Base-by-base conservation (phyloP, 2,329 filamentous ascomycete species). In the Aspergillus phoenicis region DNA sequence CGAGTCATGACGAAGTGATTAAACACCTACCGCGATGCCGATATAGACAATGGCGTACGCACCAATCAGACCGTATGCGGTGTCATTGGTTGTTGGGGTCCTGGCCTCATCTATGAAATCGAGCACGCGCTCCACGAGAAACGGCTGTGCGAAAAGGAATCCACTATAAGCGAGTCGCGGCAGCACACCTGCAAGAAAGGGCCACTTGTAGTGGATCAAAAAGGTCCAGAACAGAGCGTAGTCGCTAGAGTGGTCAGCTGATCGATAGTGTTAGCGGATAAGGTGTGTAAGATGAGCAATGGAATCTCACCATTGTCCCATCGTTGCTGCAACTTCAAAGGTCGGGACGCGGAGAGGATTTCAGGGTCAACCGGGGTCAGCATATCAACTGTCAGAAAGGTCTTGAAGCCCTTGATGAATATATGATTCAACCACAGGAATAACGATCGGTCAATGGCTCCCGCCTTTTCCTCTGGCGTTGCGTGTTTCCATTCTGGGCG, bases 41-140 rank as follows among this genome's bases (percentile, higher is more conserved):
- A 75, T 33, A 55, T 80, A 80, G 2, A 77, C 68, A 3, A 79
- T 59, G 8, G 66, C 66, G 48, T 73, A 75, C 4, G 77, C 76
- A 15, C 68, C 76, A 45, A 77, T 71, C 5, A 80, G 66, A 3
- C 72, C 77, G 52, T 73, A 73, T 0, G 74, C 77, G 48, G 67
- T 66, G 45, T 57, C 22, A 58, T 61, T 43, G 52, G 36, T 52
- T 15, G 63, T 15, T 30, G 41, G 3, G 58, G 63, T 43, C 8
- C 22, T 24, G 2, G 45, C 22, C 8, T 49, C 45, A 17, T 17
- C 17, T 8, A 49, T 17, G 28, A 17, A 49, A 26, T 17, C 17
- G 30, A 38, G 7, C 36, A 48, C 17, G 67, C 49, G 36, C 59
- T 68, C 8, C 17, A 60, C 17, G 2, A 72, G 59, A 61, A 72